A percentile compares a stretch with the other conserved stretches of the same genome.
Evolutionary conservation across 2,329 filamentous ascomycete species (phyloP).

Genomic region (Colletotrichum sp.): DNA sequence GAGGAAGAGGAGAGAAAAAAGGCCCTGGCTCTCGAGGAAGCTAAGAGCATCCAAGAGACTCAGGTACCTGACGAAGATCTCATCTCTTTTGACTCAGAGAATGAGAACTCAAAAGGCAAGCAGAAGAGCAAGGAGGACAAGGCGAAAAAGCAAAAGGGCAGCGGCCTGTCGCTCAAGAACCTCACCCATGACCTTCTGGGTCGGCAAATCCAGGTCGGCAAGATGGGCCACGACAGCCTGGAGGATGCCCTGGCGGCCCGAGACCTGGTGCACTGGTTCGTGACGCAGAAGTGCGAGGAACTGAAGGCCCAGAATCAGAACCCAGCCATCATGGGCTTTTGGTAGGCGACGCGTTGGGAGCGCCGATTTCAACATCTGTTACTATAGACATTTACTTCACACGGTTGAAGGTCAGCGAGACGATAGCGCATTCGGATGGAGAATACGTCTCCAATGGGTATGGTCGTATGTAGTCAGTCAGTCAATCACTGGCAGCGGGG

Average conservation of each 20-base stretch:
- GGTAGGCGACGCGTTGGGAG: background rate
- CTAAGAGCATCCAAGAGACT: background rate
- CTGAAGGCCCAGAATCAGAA: background rate
- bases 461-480: background rate
- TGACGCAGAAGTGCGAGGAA: slow-evolving; percentile 13
- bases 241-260: slow-evolving; percentile 50
- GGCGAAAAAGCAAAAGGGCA: slow-evolving; percentile 11
- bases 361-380: background rate
- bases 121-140: slow-evolving; percentile 13
- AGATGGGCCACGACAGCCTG: slow-evolving; percentile 44
- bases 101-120: background rate
- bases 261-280: slow-evolving; percentile 45
- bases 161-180: slow-evolving; percentile 36
- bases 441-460: background rate
- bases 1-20: slow-evolving; percentile 15
- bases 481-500: background rate
- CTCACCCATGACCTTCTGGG: slow-evolving; percentile 40
- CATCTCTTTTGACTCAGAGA: background rate
- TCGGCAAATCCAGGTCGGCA: slow-evolving; percentile 42
- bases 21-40: background rate
- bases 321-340: background rate
- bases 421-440: background rate
- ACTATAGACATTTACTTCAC: background rate
- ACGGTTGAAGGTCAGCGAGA: background rate
- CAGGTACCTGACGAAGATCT: background rate